A percentile compares a stretch with the other conserved stretches of the same genome.
Conservation (phyloP, 352 stramenopile genomes). For the Phytophthora pinifolia region DNA sequence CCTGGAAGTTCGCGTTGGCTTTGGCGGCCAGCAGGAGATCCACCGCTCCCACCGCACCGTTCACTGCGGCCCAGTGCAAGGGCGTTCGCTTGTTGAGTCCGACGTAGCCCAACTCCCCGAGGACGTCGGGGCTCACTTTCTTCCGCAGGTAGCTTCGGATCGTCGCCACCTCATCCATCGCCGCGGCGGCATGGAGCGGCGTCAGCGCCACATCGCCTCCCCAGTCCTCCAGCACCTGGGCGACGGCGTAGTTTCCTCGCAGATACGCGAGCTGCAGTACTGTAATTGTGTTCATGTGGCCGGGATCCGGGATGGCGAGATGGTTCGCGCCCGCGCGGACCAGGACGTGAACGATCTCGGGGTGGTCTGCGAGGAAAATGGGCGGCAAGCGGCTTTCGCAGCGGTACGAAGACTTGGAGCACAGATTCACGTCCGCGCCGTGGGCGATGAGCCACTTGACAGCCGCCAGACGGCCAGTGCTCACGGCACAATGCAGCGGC, state of each 20-base stretch:
- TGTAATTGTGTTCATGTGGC: constrained; percentile 86
- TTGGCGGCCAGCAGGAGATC: constrained; percentile 60
- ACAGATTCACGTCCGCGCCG: constrained; percentile 75
- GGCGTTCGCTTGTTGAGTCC: constrained; percentile 81
- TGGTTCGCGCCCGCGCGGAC: constrained; percentile 70
- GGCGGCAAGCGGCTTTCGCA: constrained; percentile 67
- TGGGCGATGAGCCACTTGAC: constrained; percentile 74
- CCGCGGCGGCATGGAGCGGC: constrained; percentile 73
- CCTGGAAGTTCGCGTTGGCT: constrained; percentile 67
- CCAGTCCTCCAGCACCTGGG: constrained; percentile 81
- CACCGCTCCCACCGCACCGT: constrained; percentile 57
- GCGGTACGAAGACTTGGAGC: constrained; percentile 72
- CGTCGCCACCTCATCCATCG: constrained; percentile 61
- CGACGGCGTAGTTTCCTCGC: constrained; percentile 78
- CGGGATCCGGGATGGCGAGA: constrained; percentile 76
- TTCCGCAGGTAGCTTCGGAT: constrained; percentile 67
- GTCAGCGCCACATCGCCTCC: constrained; percentile 77
- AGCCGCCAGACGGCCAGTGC: constrained; percentile 66
- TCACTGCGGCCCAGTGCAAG: constrained; percentile 77
- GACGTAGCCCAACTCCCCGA: constrained; percentile 79
- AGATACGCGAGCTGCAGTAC: constrained; percentile 82
- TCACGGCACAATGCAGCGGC: constrained; percentile 78
- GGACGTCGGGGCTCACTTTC: constrained; percentile 73
- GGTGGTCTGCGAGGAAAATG: constrained; percentile 81
- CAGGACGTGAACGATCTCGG: constrained; percentile 74